Evolutionary conservation across 495 filamentous ascomycete genomes (phyloP), one percentile per base, ranked within the genome.

Genomic region (Xylaria venustula): DNA sequence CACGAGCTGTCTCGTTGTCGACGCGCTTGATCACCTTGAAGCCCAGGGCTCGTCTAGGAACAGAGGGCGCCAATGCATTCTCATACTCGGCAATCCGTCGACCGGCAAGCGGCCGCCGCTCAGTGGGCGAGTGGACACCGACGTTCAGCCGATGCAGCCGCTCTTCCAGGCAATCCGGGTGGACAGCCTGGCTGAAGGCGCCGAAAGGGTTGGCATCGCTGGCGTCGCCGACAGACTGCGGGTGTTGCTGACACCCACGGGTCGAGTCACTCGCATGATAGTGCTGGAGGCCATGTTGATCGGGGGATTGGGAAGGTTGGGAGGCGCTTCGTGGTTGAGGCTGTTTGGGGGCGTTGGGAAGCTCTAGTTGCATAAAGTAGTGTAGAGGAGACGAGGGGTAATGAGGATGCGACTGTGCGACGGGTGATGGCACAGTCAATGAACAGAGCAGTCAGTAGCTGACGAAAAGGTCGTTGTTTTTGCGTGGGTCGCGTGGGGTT

Each of bases 351-450:
- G 79, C 79, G 73, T 85, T 81, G 73, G 80, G 76, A 68, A 82
- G 81, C 85, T 88, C 88, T 85, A 88, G 77, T 87, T 93, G 92
- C 92, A 97, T 97, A 95, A 87, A 97, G 78, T 77, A 71, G 73
- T 74, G 75, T 76, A 62, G 64, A 61, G 68, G 71, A 74, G 67
- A 75, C 64, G 56, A 66, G 69, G 65, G 60, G 59, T 56, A 52
- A 57, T 54, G 50, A 59, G 36, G 63, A 55, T 73, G 73, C 74
- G 88, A 91, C 90, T 89, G 90, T 91, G 85, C 90, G 42, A 67
- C 61, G 55, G 22, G 79, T 81, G 78, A 58, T 64, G 22, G 69
- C 69, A 71, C 69, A 71, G 69, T 67, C 67, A 69, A 59, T 64
- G 42, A 41, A n/a, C 19, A 15, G 45, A 44, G 37, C 14, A 23